A percentile compares a stretch with the other conserved stretches of the same genome.
Evolutionary conservation across 2,329 filamentous ascomycete genomes (phyloP).

Genomic region (Xylaria sp.): DNA sequence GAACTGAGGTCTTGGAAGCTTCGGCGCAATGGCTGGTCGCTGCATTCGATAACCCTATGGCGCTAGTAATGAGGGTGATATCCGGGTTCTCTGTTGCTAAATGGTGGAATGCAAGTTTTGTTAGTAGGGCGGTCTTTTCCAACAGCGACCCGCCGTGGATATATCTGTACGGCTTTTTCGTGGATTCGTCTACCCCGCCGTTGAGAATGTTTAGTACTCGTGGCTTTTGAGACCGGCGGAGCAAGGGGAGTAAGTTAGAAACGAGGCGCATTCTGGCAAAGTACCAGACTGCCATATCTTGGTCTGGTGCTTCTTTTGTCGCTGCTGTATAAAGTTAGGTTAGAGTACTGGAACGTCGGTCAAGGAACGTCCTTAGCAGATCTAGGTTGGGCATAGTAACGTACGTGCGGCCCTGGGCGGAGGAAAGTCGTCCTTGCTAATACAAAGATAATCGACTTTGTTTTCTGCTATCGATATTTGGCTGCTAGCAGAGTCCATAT

Average conservation of each 20-base stretch:
- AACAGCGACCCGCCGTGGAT: background rate
- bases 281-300: constrained; percentile 39
- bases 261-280: constrained; percentile 41
- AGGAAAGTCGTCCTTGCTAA: constrained; percentile 36
- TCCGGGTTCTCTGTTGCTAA: background rate
- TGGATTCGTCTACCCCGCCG: background rate
- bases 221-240: constrained; percentile 34
- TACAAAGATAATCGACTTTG: constrained; percentile 39
- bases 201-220: constrained; percentile 43
- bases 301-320: constrained; percentile 43
- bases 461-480: constrained; percentile 26
- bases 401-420: constrained; percentile 18
- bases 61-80: background rate
- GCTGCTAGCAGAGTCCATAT: constrained; percentile 30
- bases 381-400: background rate
- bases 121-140: background rate
- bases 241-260: constrained; percentile 42
- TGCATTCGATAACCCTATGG: background rate
- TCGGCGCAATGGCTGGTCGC: background rate
- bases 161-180: background rate
- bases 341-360: background rate
- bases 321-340: constrained; percentile 16
- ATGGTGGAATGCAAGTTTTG: background rate
- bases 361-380: background rate
- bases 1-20: background rate